A percentile compares a stretch with the other conserved stretches of the same genome.
Evolutionary conservation across 2,329 filamentous ascomycete genomes (phyloP).

Genomic region (Knoxdaviesia proteae): DNA sequence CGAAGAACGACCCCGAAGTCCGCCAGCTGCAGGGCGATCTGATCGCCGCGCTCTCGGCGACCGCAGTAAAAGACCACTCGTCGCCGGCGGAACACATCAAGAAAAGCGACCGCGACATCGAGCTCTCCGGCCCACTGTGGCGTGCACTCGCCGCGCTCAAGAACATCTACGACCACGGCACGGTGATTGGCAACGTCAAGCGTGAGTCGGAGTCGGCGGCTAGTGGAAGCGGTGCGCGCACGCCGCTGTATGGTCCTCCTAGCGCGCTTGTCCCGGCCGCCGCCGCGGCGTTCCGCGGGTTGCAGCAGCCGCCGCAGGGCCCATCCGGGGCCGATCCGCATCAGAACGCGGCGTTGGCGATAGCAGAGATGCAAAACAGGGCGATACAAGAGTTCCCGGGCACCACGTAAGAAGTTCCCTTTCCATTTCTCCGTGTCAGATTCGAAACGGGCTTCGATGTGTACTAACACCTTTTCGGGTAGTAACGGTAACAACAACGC

Average conservation of each 20-base stretch:
- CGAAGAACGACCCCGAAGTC: slow-evolving; percentile 40
- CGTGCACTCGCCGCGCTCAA: slow-evolving; percentile 38
- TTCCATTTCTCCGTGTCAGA: neutral
- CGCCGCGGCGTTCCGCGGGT: slow-evolving; percentile 10
- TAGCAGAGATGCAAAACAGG: slow-evolving; percentile 41
- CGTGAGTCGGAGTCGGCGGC: slow-evolving; percentile 25
- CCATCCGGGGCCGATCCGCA: slow-evolving; percentile 22
- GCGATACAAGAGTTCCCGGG: slow-evolving; percentile 13
- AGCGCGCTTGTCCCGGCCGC: slow-evolving; percentile 8
- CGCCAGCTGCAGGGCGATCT: slow-evolving; percentile 42
- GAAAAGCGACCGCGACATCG: slow-evolving; percentile 37
- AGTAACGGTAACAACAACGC: no score
- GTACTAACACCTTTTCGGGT: neutral
- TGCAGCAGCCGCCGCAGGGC: slow-evolving; percentile 3
- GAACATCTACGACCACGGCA: slow-evolving; percentile 47
- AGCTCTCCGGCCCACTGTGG: slow-evolving; percentile 39
- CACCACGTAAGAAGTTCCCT: neutral
- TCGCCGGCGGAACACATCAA: slow-evolving; percentile 31
- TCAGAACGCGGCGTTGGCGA: slow-evolving; percentile 40
- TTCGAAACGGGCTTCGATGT: neutral
- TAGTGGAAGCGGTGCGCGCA: slow-evolving; percentile 22
- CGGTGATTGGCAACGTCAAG: slow-evolving; percentile 29
- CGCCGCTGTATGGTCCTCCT: slow-evolving; percentile 13
- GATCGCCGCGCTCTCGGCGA: slow-evolving; percentile 41
- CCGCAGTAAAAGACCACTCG: slow-evolving; percentile 38